Evolutionary conservation across 768 basidiomycete species (phyloP).

Genomic region (Macrolepiota albuminosa): DNA sequence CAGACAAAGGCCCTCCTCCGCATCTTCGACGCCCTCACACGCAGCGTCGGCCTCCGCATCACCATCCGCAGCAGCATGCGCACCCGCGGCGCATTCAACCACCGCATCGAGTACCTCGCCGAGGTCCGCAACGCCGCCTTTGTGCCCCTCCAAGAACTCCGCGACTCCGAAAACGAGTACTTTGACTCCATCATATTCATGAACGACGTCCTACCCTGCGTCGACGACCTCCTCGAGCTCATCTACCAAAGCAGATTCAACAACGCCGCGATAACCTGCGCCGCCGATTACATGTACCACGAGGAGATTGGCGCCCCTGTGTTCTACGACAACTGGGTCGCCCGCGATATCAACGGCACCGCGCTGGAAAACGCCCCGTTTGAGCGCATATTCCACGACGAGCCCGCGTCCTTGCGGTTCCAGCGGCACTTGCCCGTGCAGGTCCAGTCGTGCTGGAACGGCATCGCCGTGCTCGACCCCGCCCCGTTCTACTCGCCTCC

Average conservation of each 20-base stretch:
- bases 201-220: conserved; percentile 98
- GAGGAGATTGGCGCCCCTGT: conserved; percentile 90
- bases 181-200: conserved; percentile 98
- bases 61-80: conserved; percentile 91
- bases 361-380: conserved; percentile 98
- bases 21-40: conserved; percentile 91
- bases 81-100: conserved; percentile 93
- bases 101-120: conserved; percentile 99
- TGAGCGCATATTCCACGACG: conserved; percentile 88
- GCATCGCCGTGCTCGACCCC: conserved; percentile 92
- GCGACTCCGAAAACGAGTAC: conserved; percentile 88
- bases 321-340: conserved; percentile 99
- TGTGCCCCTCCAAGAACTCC: conserved; percentile 89
- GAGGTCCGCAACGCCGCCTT: conserved; percentile 99
- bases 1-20: conserved; percentile 96
- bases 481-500: conserved; percentile 92
- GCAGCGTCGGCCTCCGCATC: conserved; percentile 86
- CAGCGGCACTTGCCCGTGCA: conserved; percentile 91
- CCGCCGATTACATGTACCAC: conserved; percentile 99
- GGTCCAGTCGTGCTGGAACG: conserved; percentile 99
- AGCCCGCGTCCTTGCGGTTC: conserved; percentile 72
- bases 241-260: conserved; percentile 92
- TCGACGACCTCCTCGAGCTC: conserved; percentile 95
- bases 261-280: conserved; percentile 98
- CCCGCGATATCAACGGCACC: conserved; percentile 97